Conservation (phyloP, 1,284 basidiomycete genomes). For the Cryptococcus hybrid region DNA sequence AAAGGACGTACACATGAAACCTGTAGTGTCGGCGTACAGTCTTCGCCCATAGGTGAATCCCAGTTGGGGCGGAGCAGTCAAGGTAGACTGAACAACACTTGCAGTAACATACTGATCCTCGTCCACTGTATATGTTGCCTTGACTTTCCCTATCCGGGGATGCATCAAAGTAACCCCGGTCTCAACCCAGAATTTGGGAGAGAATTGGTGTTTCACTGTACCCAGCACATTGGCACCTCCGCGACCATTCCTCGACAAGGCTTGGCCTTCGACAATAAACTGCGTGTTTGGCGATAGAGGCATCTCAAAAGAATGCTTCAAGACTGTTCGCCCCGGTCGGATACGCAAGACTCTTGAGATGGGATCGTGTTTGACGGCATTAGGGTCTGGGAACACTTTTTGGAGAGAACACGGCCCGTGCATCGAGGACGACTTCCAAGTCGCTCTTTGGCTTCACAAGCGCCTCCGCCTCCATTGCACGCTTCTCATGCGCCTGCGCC, state of each 20-base stretch:
- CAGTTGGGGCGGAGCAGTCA: slow-evolving; percentile 48
- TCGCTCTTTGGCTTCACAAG: slow-evolving; percentile 54
- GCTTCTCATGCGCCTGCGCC: slow-evolving; percentile 47
- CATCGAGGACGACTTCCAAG: slow-evolving; percentile 42
- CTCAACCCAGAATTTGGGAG: slow-evolving; percentile 49
- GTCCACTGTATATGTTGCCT: slow-evolving; percentile 52
- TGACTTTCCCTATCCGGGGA: slow-evolving; percentile 51
- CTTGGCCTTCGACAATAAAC: slow-evolving; percentile 45
- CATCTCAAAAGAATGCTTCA: slow-evolving; percentile 50
- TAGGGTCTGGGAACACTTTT: slow-evolving; percentile 34
- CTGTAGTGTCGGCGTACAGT: slow-evolving; percentile 48
- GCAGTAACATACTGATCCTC: slow-evolving; percentile 51
- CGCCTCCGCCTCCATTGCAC: slow-evolving; percentile 51
- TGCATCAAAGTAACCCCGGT: slow-evolving; percentile 46
- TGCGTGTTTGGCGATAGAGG: slow-evolving; percentile 39
- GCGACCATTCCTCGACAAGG: slow-evolving; percentile 46
- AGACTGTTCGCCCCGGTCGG: slow-evolving; percentile 35
- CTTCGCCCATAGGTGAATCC: slow-evolving; percentile 52
- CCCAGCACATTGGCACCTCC: slow-evolving; percentile 55
- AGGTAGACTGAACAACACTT: slow-evolving; percentile 37
- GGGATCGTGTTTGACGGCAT: slow-evolving; percentile 30
- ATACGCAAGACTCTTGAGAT: slow-evolving; percentile 33
- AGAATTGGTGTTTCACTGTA: slow-evolving; percentile 54
- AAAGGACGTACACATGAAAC: slow-evolving; percentile 40
- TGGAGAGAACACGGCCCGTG: slow-evolving; percentile 41